Evolutionary conservation across 805 yeast species (phyloP).

Genomic region (Dipodascus albidus): DNA sequence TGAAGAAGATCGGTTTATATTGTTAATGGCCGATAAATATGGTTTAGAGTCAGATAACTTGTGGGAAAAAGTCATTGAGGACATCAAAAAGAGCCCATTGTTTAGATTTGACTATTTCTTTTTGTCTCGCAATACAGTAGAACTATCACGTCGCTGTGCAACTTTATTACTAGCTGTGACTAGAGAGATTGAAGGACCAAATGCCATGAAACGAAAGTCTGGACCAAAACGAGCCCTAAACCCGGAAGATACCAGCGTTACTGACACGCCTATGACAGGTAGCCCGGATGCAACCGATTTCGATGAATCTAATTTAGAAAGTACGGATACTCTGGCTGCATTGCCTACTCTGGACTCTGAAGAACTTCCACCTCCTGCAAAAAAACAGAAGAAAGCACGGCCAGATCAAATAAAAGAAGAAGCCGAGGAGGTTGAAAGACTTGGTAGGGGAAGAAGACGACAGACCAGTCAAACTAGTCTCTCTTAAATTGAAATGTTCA

Average conservation of each 20-base stretch:
- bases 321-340: background rate
- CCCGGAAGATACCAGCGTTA: background rate
- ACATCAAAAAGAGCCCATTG: slow-evolving; percentile 56
- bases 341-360: background rate
- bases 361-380: background rate
- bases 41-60: slow-evolving; percentile 73
- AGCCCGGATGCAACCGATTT: background rate
- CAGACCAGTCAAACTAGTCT: background rate
- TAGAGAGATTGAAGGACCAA: slow-evolving; percentile 46
- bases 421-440: background rate
- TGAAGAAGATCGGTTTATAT: slow-evolving; percentile 79
- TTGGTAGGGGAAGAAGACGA: background rate
- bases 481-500: background rate
- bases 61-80: slow-evolving; percentile 62
- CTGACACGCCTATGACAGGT: background rate
- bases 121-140: slow-evolving; percentile 65
- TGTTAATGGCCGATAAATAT: slow-evolving; percentile 61
- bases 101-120: slow-evolving; percentile 83
- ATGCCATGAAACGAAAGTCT: slow-evolving; percentile 21
- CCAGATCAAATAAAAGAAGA: background rate
- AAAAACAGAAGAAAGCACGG: background rate
- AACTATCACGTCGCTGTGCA: slow-evolving; percentile 70
- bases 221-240: slow-evolving; percentile 6
- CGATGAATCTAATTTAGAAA: background rate
- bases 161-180: slow-evolving; percentile 67